phyloP scores from a whole-genome alignment of 257 asterid species.

The Nicotiana obtusifolia region DNA sequence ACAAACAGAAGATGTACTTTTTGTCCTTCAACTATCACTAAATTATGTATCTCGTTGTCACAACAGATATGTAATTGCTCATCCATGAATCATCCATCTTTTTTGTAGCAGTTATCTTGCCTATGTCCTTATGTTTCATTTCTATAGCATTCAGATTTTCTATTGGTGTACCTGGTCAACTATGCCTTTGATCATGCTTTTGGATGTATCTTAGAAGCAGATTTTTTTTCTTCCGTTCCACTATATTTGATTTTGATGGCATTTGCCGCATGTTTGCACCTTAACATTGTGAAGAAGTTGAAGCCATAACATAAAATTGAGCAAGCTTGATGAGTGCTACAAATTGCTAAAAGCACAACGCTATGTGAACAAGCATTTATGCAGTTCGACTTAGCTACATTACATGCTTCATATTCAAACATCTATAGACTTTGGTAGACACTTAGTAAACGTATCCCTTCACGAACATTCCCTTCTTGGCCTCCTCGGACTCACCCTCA shows the following conservation, averaged over 20 bases:
- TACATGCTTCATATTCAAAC: conserved; percentile 22
- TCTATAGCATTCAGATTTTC: too few relatives aligned
- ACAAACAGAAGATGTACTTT: too few relatives aligned
- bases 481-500: conserved; percentile 68
- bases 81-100: too few relatives aligned
- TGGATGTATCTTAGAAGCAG: background rate
- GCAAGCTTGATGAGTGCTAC: background rate
- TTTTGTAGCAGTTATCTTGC: too few relatives aligned
- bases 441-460: conserved; percentile 55
- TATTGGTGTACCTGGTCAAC: too few relatives aligned
- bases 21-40: too few relatives aligned
- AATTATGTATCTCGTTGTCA: too few relatives aligned
- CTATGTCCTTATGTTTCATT: too few relatives aligned
- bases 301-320: background rate
- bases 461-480: conserved; percentile 63
- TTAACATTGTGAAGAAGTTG: background rate
- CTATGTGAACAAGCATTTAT: conserved; percentile 11
- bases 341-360: conserved; percentile 7
- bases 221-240: background rate
- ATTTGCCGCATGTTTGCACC: background rate
- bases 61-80: too few relatives aligned
- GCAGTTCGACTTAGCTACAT: conserved; percentile 18
- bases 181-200: too few relatives aligned
- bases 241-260: background rate
- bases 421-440: conserved; percentile 3